Evolutionary conservation across 768 basidiomycete species (phyloP), one percentile per base, ranked within the genome.

Genomic region (Holtermannia corniformis): DNA sequence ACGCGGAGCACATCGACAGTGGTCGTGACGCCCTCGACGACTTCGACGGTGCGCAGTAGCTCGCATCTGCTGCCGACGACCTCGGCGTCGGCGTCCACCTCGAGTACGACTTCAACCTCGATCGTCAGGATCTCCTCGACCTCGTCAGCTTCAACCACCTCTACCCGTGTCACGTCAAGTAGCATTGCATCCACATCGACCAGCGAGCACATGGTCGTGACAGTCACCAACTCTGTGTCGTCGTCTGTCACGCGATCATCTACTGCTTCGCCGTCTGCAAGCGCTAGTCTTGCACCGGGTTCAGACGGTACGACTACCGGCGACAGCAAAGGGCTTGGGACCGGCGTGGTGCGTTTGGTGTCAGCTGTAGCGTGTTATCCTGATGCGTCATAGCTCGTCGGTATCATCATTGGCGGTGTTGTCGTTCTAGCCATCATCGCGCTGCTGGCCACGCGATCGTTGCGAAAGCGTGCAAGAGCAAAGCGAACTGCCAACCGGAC

Each of bases 341-440:
- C n/a, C n/a, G n/a, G n/a, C n/a, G n/a, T n/a, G n/a, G n/a, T n/a
- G n/a, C n/a, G n/a, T n/a, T n/a, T n/a, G n/a, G n/a, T n/a, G n/a
- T n/a, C n/a, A n/a, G n/a, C n/a, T n/a, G n/a, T n/a, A n/a, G n/a
- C n/a, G n/a, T n/a, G n/a, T n/a, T n/a, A n/a, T n/a, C n/a, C n/a
- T n/a, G n/a, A n/a, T n/a, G n/a, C n/a, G n/a, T n/a, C n/a, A n/a
- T 32, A 67, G 65, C 53, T 68, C 47, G 56, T 59, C 37, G 66
- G 66, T 41, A 65, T 68, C 45, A 62, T 65, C 47, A 55, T 57
- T 37, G 66, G 66, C 23, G 64, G 51, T 32, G 28, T 68, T 1
- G 64, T 57, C 14, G 59, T 52, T 10, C 22, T 68, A 21, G 52
- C 53, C 25, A 26, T 63, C 16, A 53, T 63, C 25, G 66, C 50